phyloP scores from a whole-genome alignment of 805 yeast genomes.

The Kluyveromyces aestuarii region DNA sequence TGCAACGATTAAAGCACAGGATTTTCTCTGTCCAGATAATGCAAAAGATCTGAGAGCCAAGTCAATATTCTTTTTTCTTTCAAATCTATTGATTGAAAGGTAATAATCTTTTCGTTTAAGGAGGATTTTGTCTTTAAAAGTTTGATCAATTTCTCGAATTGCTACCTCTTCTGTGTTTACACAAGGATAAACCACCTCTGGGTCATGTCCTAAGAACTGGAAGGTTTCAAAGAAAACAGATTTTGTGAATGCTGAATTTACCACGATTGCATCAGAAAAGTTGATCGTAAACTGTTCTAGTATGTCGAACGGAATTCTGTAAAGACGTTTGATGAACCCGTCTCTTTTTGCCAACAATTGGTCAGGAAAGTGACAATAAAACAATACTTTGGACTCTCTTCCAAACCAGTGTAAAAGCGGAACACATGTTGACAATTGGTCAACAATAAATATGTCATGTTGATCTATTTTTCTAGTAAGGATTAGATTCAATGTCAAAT shows the following conservation, averaged over 20 bases:
- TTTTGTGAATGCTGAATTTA: constrained; percentile 80
- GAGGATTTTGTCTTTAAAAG: constrained; percentile 12
- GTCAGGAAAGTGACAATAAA: constrained; percentile 97
- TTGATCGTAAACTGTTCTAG: constrained; percentile 76
- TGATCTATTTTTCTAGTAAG: constrained; percentile 35
- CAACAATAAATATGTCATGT: constrained; percentile 73
- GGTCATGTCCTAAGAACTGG: constrained; percentile 23
- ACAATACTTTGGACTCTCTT: constrained; percentile 46
- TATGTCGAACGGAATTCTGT: constrained; percentile 76
- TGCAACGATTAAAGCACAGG: constrained; percentile 55
- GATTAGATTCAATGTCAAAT: constrained; percentile 43
- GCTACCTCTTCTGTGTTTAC: constrained; percentile 42
- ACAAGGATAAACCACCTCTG: constrained; percentile 44
- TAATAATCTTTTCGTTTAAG: constrained; percentile 31
- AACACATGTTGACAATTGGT: constrained; percentile 73
- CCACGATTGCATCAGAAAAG: constrained; percentile 70
- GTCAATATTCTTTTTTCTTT: constrained; percentile 71
- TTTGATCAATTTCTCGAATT: constrained; percentile 7
- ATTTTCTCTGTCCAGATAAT: constrained; percentile 23
- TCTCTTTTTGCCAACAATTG: constrained; percentile 58
- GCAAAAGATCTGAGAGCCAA: constrained; percentile 69
- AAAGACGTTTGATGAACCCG: constrained; percentile 46
- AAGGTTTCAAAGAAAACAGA: constrained; percentile 61
- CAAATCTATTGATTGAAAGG: constrained; percentile 82
- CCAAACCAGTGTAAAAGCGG: constrained; percentile 52